Evolutionary conservation across 352 stramenopile genomes (phyloP), one percentile per base, ranked within the genome.

Genomic region (Globisporangium apiculatum): DNA sequence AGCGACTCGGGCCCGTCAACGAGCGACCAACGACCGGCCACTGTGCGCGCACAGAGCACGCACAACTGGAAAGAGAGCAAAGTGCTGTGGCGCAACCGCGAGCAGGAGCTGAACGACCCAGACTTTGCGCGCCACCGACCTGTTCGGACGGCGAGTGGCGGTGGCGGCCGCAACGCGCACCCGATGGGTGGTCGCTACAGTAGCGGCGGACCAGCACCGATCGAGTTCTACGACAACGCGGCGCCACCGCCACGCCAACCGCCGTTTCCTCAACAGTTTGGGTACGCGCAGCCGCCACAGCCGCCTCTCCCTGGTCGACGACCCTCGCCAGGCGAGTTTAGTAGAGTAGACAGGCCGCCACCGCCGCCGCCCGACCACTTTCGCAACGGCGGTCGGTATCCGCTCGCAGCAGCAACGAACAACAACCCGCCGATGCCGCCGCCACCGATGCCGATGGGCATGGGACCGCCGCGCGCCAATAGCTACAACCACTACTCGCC

Each of bases 81-180:
- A 59, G 94, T 96, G 40, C 78, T 97, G 48, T 98, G 90, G 76
- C 85, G 94, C 24, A 98, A 98, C 74, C 87, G 91, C 37, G 82
- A 97, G 61, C 86, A 97, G 66, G 94, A 98, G 71, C 62, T 95
- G 63, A 96, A 96, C 57, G 94, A 98, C 68, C 89, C 89, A 3
- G 89, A 97, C 64, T 97, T 97, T 45, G 89, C 86, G 41, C 82
- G 86, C 40, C 84, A 94, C 60, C 82, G 86, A 53, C 69, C 24
- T 31, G 24, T 31, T 3, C 24, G 24, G 24, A 91, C 40, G 73
- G 3, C 40, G 7, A 43, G 40, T 12, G 11, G 7, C 40, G 11
- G 40, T 12, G 11, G 7, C 40, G 11, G 7, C 40, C 72, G 17
- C 89, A 86, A 47, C 78, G 77, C 9, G 74, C 75, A 56, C 24